A percentile compares a stretch with the other conserved stretches of the same genome.
These are phyloP conservation scores for Leccinum fallax DNA, from an alignment of 1,284 basidiomycete species.

Conservation along the genomic window DNA sequence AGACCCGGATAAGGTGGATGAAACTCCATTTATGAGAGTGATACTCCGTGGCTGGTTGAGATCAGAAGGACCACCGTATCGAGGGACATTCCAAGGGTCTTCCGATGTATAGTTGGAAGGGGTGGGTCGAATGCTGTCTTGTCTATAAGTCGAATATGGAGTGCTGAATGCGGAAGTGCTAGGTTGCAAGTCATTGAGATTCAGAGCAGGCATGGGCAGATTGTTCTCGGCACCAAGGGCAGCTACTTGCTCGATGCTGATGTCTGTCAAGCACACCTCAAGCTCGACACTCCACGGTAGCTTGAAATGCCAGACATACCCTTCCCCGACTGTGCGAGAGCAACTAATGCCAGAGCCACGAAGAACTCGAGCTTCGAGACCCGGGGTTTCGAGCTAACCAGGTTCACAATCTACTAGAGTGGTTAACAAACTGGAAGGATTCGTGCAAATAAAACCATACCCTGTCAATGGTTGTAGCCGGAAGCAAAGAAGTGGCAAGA, in stretches of 20 bases:
- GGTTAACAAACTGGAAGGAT: slow-evolving; percentile 13
- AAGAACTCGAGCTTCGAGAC: slow-evolving; percentile 88
- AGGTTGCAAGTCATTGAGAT: slow-evolving; percentile 58
- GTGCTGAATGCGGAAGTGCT: slow-evolving; percentile 51
- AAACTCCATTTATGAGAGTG: slow-evolving; percentile 47
- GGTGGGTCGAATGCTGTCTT: slow-evolving; percentile 40
- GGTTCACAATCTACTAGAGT: slow-evolving; percentile 70
- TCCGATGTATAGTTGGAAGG: slow-evolving; percentile 57
- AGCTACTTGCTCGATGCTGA: slow-evolving; percentile 82
- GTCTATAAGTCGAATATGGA: slow-evolving; percentile 42
- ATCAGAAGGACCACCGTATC: slow-evolving; percentile 25
- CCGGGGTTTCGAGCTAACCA: slow-evolving; percentile 73
- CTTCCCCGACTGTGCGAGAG: slow-evolving; percentile 80
- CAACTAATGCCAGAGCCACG: slow-evolving; percentile 83
- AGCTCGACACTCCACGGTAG: slow-evolving; percentile 6
- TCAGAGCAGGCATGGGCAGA: slow-evolving; percentile 67
- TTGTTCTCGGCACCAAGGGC: slow-evolving; percentile 70
- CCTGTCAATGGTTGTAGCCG: slow-evolving; percentile 80
- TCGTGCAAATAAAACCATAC: slow-evolving; percentile 43
- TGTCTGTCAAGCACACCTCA: slow-evolving; percentile 47
- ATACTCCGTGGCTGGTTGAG: slow-evolving; percentile 29
- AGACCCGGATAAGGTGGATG: slow-evolving; percentile 65
- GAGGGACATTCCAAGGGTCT: slow-evolving; percentile 69
- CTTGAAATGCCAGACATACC: slow-evolving; percentile 43
- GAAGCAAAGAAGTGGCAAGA: slow-evolving; percentile 71